These are phyloP conservation scores for Fusarium longipes DNA, from an alignment of 2,329 filamentous ascomycete genomes.

Conservation along the genomic window DNA sequence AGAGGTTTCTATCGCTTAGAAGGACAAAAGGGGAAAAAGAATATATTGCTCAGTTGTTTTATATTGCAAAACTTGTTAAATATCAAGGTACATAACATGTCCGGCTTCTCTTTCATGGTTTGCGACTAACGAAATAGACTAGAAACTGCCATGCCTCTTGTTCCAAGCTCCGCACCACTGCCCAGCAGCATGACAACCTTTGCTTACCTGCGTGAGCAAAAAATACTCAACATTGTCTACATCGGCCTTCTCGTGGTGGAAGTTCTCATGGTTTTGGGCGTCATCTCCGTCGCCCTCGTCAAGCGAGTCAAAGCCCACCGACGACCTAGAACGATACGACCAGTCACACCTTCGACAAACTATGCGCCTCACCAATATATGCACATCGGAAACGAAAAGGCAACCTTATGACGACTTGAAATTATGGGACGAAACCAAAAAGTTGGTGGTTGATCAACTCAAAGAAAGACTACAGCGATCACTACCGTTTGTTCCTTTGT, in stretches of 20 bases:
- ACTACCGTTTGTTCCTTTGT: constrained; percentile 36
- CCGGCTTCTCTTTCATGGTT: not conserved
- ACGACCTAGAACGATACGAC: constrained; percentile 26
- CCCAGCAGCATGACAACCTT: constrained; percentile 36
- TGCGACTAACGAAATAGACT: constrained; percentile 6
- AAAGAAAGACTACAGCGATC: constrained; percentile 15
- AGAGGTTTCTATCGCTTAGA: not conserved
- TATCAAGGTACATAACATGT: constrained; percentile 5
- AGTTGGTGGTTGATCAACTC: constrained; percentile 7
- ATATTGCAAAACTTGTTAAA: not conserved
- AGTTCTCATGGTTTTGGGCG: constrained; percentile 57
- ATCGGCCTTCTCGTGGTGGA: constrained; percentile 60
- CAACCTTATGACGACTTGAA: constrained; percentile 17
- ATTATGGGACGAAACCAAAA: not conserved
- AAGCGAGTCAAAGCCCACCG: constrained; percentile 43
- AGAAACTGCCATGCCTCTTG: constrained; percentile 40
- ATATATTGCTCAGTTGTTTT: not conserved
- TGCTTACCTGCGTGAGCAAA: constrained; percentile 45
- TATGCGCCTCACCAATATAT: constrained; percentile 26
- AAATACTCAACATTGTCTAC: constrained; percentile 60
- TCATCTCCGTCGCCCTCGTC: constrained; percentile 49
- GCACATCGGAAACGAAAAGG: constrained; percentile 15
- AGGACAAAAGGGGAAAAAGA: not conserved
- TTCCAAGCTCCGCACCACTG: constrained; percentile 34
- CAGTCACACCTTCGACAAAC: constrained; percentile 4